These are phyloP conservation scores for Amanita exitialis DNA, from an alignment of 768 basidiomycete genomes.

Conservation along the genomic window DNA sequence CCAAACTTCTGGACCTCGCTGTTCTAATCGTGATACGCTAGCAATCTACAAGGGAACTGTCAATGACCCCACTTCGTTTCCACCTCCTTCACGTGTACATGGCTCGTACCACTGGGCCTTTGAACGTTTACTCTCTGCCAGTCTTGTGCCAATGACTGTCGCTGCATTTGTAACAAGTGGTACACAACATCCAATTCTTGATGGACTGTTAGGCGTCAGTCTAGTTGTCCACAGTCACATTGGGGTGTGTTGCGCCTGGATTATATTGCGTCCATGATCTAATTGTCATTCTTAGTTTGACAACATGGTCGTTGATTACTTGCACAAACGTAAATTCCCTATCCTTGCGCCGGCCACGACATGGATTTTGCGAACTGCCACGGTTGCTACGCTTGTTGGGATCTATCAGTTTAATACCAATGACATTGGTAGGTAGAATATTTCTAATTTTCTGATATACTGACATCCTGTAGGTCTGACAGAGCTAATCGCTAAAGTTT, in stretches of 20 bases:
- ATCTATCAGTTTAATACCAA: conserved; percentile 99
- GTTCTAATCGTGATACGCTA: conserved; percentile 15
- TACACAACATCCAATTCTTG: conserved; percentile 73
- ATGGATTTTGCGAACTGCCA: conserved; percentile 75
- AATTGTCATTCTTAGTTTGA: conserved; percentile 47
- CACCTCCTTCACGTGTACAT: conserved; percentile 66
- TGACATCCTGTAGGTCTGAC: conserved; percentile 51
- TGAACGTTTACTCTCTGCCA: conserved; percentile 83
- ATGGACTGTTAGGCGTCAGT: conserved; percentile 80
- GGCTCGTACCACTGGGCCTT: conserved; percentile 93
- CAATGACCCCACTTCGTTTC: conserved; percentile 92
- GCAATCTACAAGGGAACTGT: conserved; percentile 87
- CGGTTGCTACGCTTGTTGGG: conserved; percentile 77
- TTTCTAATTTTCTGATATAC: neutral
- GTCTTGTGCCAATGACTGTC: conserved; percentile 80
- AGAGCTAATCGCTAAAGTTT: conserved; percentile 74
- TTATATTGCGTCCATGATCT: neutral
- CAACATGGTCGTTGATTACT: conserved; percentile 71
- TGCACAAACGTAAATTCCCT: conserved; percentile 94
- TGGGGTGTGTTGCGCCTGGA: conserved; percentile 48
- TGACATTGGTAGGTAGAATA: conserved; percentile 71
- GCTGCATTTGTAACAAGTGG: conserved; percentile 77
- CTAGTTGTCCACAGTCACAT: conserved; percentile 95
- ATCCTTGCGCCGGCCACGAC: conserved; percentile 51
- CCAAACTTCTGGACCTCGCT: neutral